Evolutionary conservation across 2,329 filamentous ascomycete species (phyloP).

Genomic region (Blastomyces silverae): DNA sequence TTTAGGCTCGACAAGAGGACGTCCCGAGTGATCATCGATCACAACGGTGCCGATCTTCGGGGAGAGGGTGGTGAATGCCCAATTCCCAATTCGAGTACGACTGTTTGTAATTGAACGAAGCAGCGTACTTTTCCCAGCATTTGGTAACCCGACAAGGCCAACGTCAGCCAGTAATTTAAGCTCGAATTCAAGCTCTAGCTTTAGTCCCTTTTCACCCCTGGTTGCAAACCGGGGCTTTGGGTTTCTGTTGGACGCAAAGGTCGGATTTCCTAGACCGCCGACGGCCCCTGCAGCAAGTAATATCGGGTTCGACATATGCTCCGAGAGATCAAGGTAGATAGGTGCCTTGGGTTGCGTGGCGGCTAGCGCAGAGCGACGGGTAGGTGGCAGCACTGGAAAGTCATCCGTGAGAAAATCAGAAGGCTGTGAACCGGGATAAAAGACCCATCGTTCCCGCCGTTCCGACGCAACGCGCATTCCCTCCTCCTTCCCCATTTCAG

Average conservation of each 20-base stretch:
- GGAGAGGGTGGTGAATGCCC: conserved; percentile 93
- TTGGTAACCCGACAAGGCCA: conserved; percentile 87
- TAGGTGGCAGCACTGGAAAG: conserved; percentile 52
- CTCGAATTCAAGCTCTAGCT: conserved; percentile 75
- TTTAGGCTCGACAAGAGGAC: conserved; percentile 51
- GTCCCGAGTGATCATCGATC: conserved; percentile 75
- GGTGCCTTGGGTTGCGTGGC: conserved; percentile 65
- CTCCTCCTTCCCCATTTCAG: conserved; percentile 35
- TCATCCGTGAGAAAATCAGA: conserved; percentile 59
- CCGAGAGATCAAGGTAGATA: conserved; percentile 64
- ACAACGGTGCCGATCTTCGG: conserved; percentile 96
- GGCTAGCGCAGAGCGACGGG: conserved; percentile 51
- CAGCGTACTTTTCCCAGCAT: conserved; percentile 92
- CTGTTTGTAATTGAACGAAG: conserved; percentile 82
- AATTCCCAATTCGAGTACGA: conserved; percentile 80
- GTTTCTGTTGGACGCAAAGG: conserved; percentile 73
- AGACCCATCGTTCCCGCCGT: conserved; percentile 67
- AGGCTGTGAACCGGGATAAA: conserved; percentile 72
- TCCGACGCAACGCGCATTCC: conserved; percentile 39
- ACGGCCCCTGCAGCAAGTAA: conserved; percentile 80
- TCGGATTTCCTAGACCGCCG: conserved; percentile 86
- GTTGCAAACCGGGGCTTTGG: conserved; percentile 81
- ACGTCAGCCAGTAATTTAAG: conserved; percentile 93
- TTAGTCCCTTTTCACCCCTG: conserved; percentile 71
- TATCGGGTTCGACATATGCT: conserved; percentile 74